These are phyloP conservation scores for Apiotrichum akiyoshidainum DNA, from an alignment of 1,284 basidiomycete species.

Conservation along the genomic window DNA sequence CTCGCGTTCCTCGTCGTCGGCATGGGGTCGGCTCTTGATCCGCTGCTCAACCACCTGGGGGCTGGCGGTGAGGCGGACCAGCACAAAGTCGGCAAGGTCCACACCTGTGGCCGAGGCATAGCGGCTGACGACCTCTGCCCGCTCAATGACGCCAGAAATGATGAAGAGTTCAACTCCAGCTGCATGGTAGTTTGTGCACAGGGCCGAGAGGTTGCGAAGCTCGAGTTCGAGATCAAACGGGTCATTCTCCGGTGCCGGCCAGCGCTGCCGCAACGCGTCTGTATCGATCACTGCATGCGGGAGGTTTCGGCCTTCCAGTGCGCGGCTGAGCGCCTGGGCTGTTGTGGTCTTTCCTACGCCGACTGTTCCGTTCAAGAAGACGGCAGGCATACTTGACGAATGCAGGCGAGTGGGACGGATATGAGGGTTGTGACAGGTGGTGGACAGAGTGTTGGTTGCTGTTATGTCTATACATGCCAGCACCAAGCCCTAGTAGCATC, in stretches of 20 bases:
- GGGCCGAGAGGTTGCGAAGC: not conserved
- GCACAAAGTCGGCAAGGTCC: not conserved
- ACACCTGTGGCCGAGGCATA: not conserved
- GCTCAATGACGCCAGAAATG: not conserved
- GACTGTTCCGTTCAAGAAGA: not conserved
- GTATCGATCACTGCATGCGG: not conserved
- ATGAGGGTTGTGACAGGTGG: no score
- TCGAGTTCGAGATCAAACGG: not conserved
- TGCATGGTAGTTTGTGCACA: not conserved
- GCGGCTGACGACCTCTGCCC: not conserved
- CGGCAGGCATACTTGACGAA: no score
- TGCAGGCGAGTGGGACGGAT: no score
- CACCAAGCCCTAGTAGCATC: no score
- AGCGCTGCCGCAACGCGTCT: not conserved
- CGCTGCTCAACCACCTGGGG: not conserved
- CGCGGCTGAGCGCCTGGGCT: not conserved
- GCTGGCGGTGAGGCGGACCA: not conserved
- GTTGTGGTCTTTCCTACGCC: not conserved
- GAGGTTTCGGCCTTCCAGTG: not conserved
- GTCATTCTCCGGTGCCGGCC: not conserved
- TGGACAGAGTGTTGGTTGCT: no score
- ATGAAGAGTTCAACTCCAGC: not conserved
- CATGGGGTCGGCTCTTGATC: not conserved
- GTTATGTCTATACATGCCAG: no score
- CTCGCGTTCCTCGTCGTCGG: not conserved